Evolutionary conservation across 345 rosid species (phyloP).

Genomic region (Hibiscus mutabilis): DNA sequence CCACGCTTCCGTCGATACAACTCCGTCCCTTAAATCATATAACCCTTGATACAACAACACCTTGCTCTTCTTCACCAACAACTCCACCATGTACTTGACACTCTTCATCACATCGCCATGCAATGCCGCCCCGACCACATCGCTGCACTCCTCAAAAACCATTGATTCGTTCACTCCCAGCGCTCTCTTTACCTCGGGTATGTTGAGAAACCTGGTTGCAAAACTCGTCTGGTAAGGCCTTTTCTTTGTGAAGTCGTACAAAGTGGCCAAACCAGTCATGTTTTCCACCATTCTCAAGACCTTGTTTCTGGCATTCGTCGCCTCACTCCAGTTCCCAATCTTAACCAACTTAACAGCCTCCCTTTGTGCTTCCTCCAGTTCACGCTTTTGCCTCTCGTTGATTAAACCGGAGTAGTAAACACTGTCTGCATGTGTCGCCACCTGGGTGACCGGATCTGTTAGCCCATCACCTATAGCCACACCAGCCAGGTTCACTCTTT

Average conservation of each 20-base stretch:
- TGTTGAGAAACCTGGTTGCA: constrained; percentile 34
- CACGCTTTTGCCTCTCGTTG: constrained; percentile 54
- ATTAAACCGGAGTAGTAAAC: constrained; percentile 57
- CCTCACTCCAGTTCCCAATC: constrained; percentile 48
- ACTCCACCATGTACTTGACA: constrained; percentile 61
- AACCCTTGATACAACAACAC: constrained; percentile 70
- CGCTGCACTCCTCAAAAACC: constrained; percentile 45
- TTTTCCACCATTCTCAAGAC: constrained; percentile 33
- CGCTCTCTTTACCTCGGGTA: constrained; percentile 37
- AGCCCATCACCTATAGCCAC: constrained; percentile 78
- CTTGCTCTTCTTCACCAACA: constrained; percentile 34
- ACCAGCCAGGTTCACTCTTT: constrained; percentile 47
- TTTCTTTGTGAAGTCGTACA: constrained; percentile 41
- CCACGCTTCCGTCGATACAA: constrained; percentile 74
- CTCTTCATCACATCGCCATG: constrained; percentile 67
- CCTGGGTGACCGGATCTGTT: constrained; percentile 60
- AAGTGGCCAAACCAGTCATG: constrained; percentile 73
- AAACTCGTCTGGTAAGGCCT: constrained; percentile 37
- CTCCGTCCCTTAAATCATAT: constrained; percentile 55
- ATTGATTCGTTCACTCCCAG: constrained; percentile 41
- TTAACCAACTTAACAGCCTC: constrained; percentile 33
- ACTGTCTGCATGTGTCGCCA: constrained; percentile 45
- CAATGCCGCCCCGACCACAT: constrained; percentile 31
- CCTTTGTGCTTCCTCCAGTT: constrained; percentile 48
- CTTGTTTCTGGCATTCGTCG: constrained; percentile 40